Conservation (phyloP, 2,329 filamentous ascomycete species). For the Diaporthe sp. region DNA sequence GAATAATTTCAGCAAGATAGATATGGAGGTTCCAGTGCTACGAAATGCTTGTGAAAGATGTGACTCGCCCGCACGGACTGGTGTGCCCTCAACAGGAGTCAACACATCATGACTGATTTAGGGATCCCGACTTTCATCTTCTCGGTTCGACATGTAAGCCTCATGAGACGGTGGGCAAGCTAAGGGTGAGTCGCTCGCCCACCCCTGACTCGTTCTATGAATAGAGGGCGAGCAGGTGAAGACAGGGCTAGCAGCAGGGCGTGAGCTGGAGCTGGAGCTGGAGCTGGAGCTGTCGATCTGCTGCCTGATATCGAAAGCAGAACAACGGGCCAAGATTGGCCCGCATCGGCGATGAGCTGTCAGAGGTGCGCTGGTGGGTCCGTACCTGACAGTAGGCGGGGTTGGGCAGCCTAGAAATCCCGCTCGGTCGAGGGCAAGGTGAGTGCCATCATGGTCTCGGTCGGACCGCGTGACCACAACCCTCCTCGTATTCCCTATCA, state of each 20-base stretch:
- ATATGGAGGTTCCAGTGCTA: background rate
- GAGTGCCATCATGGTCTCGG: background rate
- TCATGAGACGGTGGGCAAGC: background rate
- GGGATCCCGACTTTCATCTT: background rate
- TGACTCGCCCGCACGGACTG: background rate
- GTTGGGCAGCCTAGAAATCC: background rate
- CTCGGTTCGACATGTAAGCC: background rate
- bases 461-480: background rate
- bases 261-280: background rate
- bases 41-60: background rate
- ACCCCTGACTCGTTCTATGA: conserved; percentile 12
- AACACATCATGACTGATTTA: conserved; percentile 4
- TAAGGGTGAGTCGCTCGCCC: background rate
- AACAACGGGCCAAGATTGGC: background rate
- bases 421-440: background rate
- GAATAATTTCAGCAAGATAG: conserved; percentile 26
- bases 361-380: conserved; percentile 11
- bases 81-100: background rate
- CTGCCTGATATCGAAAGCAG: background rate
- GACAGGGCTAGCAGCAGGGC: background rate
- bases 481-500: background rate
- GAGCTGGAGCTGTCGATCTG: conserved; percentile 3
- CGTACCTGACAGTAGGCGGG: conserved; percentile 17
- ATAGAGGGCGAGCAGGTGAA: background rate
- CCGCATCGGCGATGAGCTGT: conserved; percentile 19